phyloP scores from a whole-genome alignment of 768 basidiomycete species.

The Nidula microcarpa region DNA sequence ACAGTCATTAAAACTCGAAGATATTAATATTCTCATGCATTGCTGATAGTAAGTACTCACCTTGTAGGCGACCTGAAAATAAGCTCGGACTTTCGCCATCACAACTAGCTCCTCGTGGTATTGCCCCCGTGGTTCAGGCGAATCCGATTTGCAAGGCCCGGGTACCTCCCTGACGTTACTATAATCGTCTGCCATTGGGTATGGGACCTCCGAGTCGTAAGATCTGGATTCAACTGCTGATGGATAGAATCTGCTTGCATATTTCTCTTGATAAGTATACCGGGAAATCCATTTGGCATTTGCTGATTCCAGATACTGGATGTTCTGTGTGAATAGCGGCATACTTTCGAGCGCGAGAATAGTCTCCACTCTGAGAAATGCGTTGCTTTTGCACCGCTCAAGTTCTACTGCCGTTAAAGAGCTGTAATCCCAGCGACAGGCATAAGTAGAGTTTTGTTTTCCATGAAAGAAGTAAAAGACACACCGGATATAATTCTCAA shows the following conservation, averaged over 20 bases:
- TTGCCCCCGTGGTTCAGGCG: not conserved
- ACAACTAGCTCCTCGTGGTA: constrained; percentile 41
- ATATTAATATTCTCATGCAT: not conserved
- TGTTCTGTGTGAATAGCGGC: constrained; percentile 33
- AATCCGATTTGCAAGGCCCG: not conserved
- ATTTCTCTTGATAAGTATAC: not conserved
- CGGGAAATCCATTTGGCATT: constrained; percentile 15
- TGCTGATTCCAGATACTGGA: constrained; percentile 10
- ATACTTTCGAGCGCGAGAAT: constrained; percentile 31
- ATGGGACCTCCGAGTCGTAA: too few relatives aligned
- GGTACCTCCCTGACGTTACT: not conserved
- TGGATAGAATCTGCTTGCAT: not conserved
- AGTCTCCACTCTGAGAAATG: constrained; percentile 21
- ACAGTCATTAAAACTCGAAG: not conserved
- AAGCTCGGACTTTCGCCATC: constrained; percentile 56
- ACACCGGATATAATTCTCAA: constrained; percentile 22
- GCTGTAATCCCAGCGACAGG: not conserved
- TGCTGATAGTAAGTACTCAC: constrained; percentile 18
- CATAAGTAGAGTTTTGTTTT: not conserved
- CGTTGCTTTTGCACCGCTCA: constrained; percentile 12
- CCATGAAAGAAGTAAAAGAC: not conserved
- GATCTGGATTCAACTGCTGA: not conserved
- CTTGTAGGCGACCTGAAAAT: constrained; percentile 53
- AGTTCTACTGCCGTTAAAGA: not conserved
- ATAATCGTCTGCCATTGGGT: too few relatives aligned